Conservation (phyloP, 2,329 filamentous ascomycete species). For the Pseudocercospora eumusae region DNA sequence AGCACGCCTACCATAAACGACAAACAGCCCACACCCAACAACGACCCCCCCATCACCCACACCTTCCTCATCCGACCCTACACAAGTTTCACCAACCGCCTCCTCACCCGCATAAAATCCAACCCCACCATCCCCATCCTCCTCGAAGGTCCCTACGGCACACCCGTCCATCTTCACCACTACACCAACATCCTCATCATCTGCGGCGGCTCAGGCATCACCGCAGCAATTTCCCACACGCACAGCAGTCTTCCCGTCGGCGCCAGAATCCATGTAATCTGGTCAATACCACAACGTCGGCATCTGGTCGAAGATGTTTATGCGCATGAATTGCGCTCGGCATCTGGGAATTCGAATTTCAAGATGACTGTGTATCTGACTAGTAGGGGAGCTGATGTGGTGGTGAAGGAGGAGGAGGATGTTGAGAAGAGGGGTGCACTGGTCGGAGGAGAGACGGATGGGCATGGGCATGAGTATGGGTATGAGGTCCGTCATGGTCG, state of each 20-base stretch:
- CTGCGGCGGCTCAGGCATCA: slow-evolving; percentile 54
- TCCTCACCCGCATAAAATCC: slow-evolving; percentile 37
- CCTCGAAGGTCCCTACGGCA: slow-evolving; percentile 55
- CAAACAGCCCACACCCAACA: neutral
- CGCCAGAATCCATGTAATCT: slow-evolving; percentile 21
- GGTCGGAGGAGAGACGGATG: slow-evolving; percentile 11
- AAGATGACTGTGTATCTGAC: slow-evolving; percentile 28
- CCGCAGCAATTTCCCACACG: slow-evolving; percentile 42
- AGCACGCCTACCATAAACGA: slow-evolving; percentile 10
- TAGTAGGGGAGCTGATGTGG: too few species aligned
- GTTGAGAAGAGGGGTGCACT: slow-evolving; percentile 3
- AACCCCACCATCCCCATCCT: slow-evolving; percentile 40
- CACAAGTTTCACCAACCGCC: slow-evolving; percentile 53
- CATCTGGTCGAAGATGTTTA: slow-evolving; percentile 25
- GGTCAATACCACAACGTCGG: slow-evolving; percentile 23
- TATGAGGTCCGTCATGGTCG: slow-evolving; percentile 20
- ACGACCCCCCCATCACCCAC: slow-evolving; percentile 30
- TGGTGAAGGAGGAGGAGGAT: slow-evolving; percentile 14
- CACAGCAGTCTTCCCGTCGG: slow-evolving; percentile 14
- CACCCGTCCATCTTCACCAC: slow-evolving; percentile 43
- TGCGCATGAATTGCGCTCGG: slow-evolving; percentile 17
- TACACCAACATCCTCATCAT: slow-evolving; percentile 48
- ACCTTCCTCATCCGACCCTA: slow-evolving; percentile 55
- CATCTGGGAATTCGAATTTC: slow-evolving; percentile 15
- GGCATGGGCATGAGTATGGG: too few species aligned